Evolutionary conservation across 371 early-diverging fungal species (phyloP).

Genomic region (Syncephalastrum contaminatum): DNA sequence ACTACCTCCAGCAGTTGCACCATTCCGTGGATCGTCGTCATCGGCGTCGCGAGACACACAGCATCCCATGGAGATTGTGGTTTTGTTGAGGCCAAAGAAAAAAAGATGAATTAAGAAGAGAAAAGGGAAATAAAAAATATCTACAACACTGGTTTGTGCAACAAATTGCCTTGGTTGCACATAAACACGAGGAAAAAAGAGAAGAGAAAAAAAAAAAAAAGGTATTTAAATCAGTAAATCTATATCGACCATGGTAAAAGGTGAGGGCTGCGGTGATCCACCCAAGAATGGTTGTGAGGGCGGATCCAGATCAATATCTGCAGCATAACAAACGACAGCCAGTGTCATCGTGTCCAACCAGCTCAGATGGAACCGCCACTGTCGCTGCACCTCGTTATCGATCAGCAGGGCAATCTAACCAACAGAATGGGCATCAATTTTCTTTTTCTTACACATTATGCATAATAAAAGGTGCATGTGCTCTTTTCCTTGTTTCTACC

Average conservation of each 20-base stretch:
- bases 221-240: no score
- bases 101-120: slow-evolving; percentile 2
- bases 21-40: slow-evolving; percentile 9
- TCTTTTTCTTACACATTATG: no score
- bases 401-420: no score
- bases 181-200: no score
- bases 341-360: slow-evolving; percentile 24
- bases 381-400: slow-evolving; percentile 4
- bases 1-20: slow-evolving; percentile 6
- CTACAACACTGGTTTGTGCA: no score
- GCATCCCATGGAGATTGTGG: slow-evolving; percentile 33
- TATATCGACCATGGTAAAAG: no score
- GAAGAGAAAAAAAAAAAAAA: no score
- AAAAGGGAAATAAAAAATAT: slow-evolving; percentile 8
- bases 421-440: no score
- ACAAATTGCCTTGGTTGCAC: no score
- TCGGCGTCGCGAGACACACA: slow-evolving; percentile 28
- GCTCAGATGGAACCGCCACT: slow-evolving; percentile 22
- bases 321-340: slow-evolving; percentile 22
- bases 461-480: neutral
- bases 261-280: no score
- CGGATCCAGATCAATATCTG: neutral
- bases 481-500: slow-evolving; percentile 5
- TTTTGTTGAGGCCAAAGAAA: neutral
- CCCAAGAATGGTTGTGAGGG: neutral